Evolutionary conservation across 495 filamentous ascomycete species (phyloP).

Genomic region (Xylaria telfairii): DNA sequence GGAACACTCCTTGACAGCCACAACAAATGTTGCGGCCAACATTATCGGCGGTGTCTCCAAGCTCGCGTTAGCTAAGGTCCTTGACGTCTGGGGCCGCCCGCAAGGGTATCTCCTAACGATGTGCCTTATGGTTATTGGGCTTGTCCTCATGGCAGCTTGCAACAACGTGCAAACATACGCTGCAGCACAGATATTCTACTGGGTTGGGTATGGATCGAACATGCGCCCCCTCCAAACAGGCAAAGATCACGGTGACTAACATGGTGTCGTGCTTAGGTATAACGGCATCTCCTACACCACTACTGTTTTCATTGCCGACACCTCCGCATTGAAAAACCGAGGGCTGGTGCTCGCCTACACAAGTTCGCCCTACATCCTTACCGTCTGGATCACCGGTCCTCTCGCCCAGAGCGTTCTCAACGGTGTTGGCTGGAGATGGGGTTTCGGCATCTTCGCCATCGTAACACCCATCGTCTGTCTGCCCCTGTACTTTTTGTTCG

Average conservation of each 20-base stretch:
- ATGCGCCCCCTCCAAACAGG: not conserved
- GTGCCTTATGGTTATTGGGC: slow-evolving; percentile 48
- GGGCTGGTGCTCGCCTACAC: slow-evolving; percentile 66
- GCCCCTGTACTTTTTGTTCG: slow-evolving; percentile 61
- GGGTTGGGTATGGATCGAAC: slow-evolving; percentile 44
- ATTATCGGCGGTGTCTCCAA: slow-evolving; percentile 68
- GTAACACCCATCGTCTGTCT: slow-evolving; percentile 60
- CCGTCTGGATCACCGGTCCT: slow-evolving; percentile 58
- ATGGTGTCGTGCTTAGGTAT: slow-evolving; percentile 44
- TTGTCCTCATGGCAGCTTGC: slow-evolving; percentile 60
- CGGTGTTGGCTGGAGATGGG: slow-evolving; percentile 65
- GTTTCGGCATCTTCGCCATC: slow-evolving; percentile 66
- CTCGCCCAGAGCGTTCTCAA: slow-evolving; percentile 53
- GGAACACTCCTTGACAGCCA: slow-evolving; percentile 54
- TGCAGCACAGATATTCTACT: slow-evolving; percentile 62
- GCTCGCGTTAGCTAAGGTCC: slow-evolving; percentile 66
- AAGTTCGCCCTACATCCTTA: slow-evolving; percentile 70
- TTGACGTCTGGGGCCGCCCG: slow-evolving; percentile 69
- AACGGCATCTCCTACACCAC: slow-evolving; percentile 65
- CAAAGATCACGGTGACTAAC: slow-evolving; percentile 18
- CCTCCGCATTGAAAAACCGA: slow-evolving; percentile 67
- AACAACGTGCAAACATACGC: slow-evolving; percentile 56
- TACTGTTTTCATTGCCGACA: slow-evolving; percentile 71
- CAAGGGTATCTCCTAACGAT: slow-evolving; percentile 51
- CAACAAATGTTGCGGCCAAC: slow-evolving; percentile 54